Evolutionary conservation across 2,329 filamentous ascomycete species (phyloP), one percentile per base, ranked within the genome.

Genomic region (Phyllachora maydis): DNA sequence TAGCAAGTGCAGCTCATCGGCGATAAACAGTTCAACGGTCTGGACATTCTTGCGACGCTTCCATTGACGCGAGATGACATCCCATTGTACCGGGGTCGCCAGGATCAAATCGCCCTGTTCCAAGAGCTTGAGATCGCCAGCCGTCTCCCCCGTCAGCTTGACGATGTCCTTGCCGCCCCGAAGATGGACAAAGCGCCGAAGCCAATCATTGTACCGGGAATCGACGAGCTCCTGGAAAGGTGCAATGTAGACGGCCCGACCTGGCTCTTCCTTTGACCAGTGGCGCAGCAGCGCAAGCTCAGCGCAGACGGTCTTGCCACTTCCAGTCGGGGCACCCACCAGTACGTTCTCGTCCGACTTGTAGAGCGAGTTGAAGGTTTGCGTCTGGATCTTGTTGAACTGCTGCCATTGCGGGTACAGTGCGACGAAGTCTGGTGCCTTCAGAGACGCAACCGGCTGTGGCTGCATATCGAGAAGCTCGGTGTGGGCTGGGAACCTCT

Each of bases 331-430:
- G n/a, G 85, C 75, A 21, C 81, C 83, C 32, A 98, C 55, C 32
- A 98, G 81, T 12, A 93, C 82, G 38, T 90, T 95, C 37, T 95
- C 81, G 42, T 95, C 78, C 1, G 78, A 76, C 22, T 76, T 73
- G 43, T 79, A 95, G 1, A 98, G 54, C 2, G 83, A 82, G 42
- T 92, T 92, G 57, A 95, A 98, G 0, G 81, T 79, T 44, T 98
- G 88, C 1, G 88, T 93, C 47, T 98, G 90, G 8, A 98, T 77
- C 45, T 88, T 88, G 55, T 98, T 98, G 59, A 98, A 98, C 31
- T 77, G 69, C 26, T 69, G 63, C 70, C 81, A 90, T 15, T 74
- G 59, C 4, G 78, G 70, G 41, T 93, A 98, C 11, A 98, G 52
- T 13, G 65, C 61, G 29, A 75, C 63, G 38, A 77, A 92, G 31